phyloP scores from a whole-genome alignment of 2,329 filamentous ascomycete species.

The Calonectria pseudoreteaudii region DNA sequence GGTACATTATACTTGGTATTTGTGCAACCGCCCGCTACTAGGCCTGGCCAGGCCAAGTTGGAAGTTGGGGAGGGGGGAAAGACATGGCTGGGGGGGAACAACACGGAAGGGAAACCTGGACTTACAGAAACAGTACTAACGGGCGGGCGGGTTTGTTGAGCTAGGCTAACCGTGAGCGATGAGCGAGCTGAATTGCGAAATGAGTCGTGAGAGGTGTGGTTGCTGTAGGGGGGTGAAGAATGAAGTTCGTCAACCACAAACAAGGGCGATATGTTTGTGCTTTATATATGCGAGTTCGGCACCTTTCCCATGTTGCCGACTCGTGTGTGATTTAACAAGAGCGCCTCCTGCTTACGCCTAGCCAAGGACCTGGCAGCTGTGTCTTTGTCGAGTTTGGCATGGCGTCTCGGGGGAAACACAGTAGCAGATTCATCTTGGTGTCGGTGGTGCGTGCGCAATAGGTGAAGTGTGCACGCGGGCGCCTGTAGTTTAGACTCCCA shows the following conservation, averaged over 20 bases:
- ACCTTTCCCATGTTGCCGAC: neutral
- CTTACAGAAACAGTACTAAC: slow-evolving; percentile 4
- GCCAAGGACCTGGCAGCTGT: neutral
- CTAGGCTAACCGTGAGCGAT: neutral
- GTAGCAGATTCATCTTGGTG: neutral
- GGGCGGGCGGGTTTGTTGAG: neutral
- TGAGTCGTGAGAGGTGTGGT: neutral
- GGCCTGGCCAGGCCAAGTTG: neutral
- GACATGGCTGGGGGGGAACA: neutral
- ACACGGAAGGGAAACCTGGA: neutral
- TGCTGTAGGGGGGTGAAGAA: neutral
- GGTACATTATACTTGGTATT: neutral
- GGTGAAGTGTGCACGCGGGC: neutral
- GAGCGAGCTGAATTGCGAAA: neutral
- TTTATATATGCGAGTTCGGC: neutral
- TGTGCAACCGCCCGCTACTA: neutral
- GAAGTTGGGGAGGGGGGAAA: slow-evolving; percentile 5
- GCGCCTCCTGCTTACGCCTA: neutral
- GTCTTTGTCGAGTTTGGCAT: neutral
- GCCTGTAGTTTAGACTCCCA: neutral
- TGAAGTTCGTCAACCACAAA: neutral
- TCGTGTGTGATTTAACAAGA: neutral
- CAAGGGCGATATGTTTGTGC: neutral
- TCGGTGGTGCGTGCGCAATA: neutral
- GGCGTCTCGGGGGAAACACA: neutral